Evolutionary conservation across 1,284 basidiomycete genomes (phyloP).

Genomic region (Apiotrichum porosum): DNA sequence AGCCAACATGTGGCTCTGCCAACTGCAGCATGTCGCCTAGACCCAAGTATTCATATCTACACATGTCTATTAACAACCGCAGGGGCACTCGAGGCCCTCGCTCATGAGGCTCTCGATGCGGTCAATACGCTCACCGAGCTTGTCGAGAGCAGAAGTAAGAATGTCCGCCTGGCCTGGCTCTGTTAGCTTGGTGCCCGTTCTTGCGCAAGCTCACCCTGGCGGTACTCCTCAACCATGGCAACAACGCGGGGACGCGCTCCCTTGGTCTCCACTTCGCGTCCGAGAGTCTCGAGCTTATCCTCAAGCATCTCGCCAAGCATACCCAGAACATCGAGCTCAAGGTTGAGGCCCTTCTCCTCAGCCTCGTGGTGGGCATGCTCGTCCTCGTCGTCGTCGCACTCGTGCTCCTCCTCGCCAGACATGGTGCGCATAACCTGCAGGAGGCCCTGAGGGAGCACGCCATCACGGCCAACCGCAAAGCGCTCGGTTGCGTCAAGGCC

Average conservation of each 20-base stretch:
- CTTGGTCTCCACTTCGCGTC: slow-evolving; percentile 29
- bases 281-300: slow-evolving; percentile 56
- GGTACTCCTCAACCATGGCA: slow-evolving; percentile 31
- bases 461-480: slow-evolving; percentile 62
- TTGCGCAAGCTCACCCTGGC: slow-evolving; percentile 25
- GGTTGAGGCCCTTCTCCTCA: slow-evolving; percentile 61
- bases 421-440: slow-evolving; percentile 55
- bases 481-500: slow-evolving; percentile 44
- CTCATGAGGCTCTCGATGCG: slow-evolving; percentile 31
- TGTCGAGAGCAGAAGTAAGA: slow-evolving; percentile 25
- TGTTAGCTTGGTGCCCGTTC: background rate
- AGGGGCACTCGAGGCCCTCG: slow-evolving; percentile 35
- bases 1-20: too few species aligned
- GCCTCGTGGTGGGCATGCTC: slow-evolving; percentile 36
- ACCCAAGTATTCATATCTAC: too few species aligned
- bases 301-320: slow-evolving; percentile 62
- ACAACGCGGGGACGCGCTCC: slow-evolving; percentile 27
- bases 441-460: slow-evolving; percentile 56
- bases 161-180: slow-evolving; percentile 31
- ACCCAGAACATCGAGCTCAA: slow-evolving; percentile 53
- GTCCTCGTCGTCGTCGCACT: slow-evolving; percentile 52
- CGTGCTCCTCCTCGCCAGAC: slow-evolving; percentile 43
- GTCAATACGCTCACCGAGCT: slow-evolving; percentile 29
- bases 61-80: slow-evolving; percentile 21
- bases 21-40: too few species aligned